Evolutionary conservation across 768 basidiomycete species (phyloP), one percentile per base, ranked within the genome.

Genomic region (Psilocybe tampanensis): DNA sequence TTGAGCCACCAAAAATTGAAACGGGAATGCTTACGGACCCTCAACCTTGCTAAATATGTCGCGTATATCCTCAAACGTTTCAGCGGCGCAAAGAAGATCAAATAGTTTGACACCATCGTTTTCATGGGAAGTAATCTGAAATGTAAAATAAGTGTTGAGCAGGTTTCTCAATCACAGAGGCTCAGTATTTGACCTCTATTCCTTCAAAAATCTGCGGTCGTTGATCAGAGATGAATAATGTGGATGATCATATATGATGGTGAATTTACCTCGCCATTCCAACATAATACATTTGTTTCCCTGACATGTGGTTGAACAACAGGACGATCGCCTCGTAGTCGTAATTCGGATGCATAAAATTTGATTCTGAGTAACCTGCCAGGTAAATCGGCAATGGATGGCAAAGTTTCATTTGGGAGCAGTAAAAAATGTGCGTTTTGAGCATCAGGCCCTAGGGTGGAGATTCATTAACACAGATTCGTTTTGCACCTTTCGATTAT

Each of bases 221-320:
- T 39, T 32, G 47, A 22, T 57, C 17, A 51, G 47, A 21, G 41
- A 29, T 32, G 32, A 6, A n/a, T n/a, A n/a, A n/a, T n/a, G n/a
- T n/a, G n/a, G 32, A 12, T 49, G 13, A 12, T 41, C 44, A 36
- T 24, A n/a, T 11, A 36, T 24, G 55, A 56, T 11, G 48, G 22
- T n/a, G 19, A 23, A 61, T 55, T 29, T 54, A 87, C 91, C 76
- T 95, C 90, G 58, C 94, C 93, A 65, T 93, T 94, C 89, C 90
- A 95, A 65, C 91, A 93, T 23, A 95, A 70, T 2, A 91, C 66
- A 65, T 87, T 79, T 7, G 81, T 84, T 13, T 74, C 76, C 32
- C 70, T 60, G 13, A 72, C 64, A 66, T 94, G 91, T 23, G 94
- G 94, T 67, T 95, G 94, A 2, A 78, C 69, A 15, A 92, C 70